Conservation (phyloP, 345 rosid genomes). For the Salix udensis region DNA sequence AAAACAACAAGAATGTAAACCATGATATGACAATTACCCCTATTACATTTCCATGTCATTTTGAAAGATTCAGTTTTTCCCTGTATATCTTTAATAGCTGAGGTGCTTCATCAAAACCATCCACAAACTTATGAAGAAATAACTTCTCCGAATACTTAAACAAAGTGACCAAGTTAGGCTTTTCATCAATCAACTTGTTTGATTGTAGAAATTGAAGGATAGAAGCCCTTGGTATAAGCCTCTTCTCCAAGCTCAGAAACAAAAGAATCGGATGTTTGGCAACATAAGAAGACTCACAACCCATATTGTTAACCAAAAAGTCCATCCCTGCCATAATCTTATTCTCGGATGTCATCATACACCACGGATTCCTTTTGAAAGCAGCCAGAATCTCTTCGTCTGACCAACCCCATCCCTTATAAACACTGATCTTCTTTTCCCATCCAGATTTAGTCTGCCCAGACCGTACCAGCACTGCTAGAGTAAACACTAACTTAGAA, state of each 20-base stretch:
- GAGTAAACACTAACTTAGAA: not conserved
- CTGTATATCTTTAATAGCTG: not conserved
- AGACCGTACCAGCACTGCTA: not conserved
- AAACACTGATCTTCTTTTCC: slow-evolving; percentile 2
- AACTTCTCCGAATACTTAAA: not conserved
- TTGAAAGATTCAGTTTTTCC: not conserved
- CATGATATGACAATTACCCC: not conserved
- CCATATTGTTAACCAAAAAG: slow-evolving; percentile 16
- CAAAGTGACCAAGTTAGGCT: not conserved
- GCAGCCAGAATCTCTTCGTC: slow-evolving; percentile 7
- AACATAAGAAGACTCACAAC: slow-evolving; percentile 5
- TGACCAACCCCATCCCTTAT: slow-evolving; percentile 7
- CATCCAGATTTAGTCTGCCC: slow-evolving; percentile 8
- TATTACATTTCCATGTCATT: not conserved
- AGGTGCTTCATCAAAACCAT: slow-evolving; percentile 8
- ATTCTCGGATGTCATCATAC: slow-evolving; percentile 6
- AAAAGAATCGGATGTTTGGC: not conserved
- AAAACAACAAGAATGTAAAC: not conserved
- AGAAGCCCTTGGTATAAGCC: slow-evolving; percentile 2
- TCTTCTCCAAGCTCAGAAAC: slow-evolving; percentile 6
- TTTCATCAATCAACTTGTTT: not conserved
- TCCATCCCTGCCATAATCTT: slow-evolving; percentile 22
- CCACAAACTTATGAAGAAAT: slow-evolving; percentile 18
- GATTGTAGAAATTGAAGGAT: slow-evolving; percentile 1
- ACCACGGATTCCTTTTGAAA: slow-evolving; percentile 10